Base-by-base conservation (phyloP, 192 early-diverging fungal genomes). In the Coemansia furcata region DNA sequence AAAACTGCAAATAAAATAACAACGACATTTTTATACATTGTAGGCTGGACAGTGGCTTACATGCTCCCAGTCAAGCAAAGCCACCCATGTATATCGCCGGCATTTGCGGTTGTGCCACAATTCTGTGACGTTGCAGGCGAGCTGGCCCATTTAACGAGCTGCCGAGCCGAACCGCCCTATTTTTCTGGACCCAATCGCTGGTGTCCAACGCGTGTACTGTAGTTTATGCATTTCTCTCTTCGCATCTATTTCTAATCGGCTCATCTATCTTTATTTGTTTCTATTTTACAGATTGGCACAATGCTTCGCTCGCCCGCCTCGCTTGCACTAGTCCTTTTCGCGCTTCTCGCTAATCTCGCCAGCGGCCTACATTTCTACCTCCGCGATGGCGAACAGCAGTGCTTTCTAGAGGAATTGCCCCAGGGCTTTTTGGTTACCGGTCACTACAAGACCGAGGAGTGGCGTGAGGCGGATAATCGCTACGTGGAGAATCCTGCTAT, bases 331-430 rank as follows among this genome's bases (percentile, higher is more conserved):
- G 59, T 84, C 42, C 36, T 70, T 8, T 21, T 54, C n/a, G 39
- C 47, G n/a, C 29, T 57, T n/a, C 36, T 65, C 21, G 52, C 74
- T 50, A 73, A 63, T 58, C 57, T 76, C 9, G 58, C 60, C 50
- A 77, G 65, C 59, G 90, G 88, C 12, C 85, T 98, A 62, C 92
- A 98, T 77, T 97, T 98, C 71, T 98, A 96, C 69, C 87, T 97
- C 17, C 94, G 94, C 63, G 93, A 93, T 52, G 80, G 76, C 49
- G 92, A 96, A 65, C 87, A 90, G 73, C 88, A 92, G 71, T 98
- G 97, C 82, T 98, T 98, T 66, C 84, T 93, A 12, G 97, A 98
- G 73, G 95, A 98, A 67, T 84, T 98, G 32, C 94, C 97, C 19
- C 89, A 87, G 69, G 92, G 94, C 65, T 94, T 94, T 36, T 86